phyloP scores from a whole-genome alignment of 345 rosid genomes.

The Eucalyptus tenuipes region DNA sequence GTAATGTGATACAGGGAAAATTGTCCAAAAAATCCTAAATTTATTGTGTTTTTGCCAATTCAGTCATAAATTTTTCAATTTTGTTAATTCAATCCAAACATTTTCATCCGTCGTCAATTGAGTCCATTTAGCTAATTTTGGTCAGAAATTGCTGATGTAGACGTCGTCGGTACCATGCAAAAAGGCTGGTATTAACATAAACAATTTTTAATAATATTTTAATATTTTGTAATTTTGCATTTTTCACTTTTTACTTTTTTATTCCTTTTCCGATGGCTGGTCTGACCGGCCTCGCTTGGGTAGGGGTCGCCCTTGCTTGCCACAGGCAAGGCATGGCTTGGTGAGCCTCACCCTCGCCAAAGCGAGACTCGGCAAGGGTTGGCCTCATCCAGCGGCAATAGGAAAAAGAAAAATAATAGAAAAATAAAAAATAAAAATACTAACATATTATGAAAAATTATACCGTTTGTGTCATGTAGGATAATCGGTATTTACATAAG shows the following conservation, averaged over 20 bases:
- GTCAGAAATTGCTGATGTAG: accelerated
- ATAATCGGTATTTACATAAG: accelerated
- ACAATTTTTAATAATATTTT: background rate
- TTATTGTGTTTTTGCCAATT: accelerated
- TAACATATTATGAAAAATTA: too few relatives aligned
- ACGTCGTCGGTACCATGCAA: accelerated
- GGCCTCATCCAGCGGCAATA: too few relatives aligned
- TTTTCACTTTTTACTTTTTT: background rate
- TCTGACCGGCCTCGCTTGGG: accelerated
- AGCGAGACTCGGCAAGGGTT: too few relatives aligned
- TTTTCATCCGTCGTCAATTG: accelerated
- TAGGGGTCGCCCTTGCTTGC: too few relatives aligned
- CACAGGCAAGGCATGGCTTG: accelerated
- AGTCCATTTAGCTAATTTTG: background rate
- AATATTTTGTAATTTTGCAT: background rate
- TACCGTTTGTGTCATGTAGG: accelerated
- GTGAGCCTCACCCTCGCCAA: too few relatives aligned
- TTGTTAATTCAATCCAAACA: accelerated
- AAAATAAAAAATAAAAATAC: background rate
- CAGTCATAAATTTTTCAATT: accelerated
- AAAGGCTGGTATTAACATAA: accelerated
- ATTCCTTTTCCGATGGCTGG: accelerated
- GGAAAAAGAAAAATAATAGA: too few relatives aligned
- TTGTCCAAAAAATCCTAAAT: background rate
- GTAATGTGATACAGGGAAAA: background rate